Evolutionary conservation across 169 alveolate genomes (phyloP).

Genomic region (Eimeria tenella): DNA sequence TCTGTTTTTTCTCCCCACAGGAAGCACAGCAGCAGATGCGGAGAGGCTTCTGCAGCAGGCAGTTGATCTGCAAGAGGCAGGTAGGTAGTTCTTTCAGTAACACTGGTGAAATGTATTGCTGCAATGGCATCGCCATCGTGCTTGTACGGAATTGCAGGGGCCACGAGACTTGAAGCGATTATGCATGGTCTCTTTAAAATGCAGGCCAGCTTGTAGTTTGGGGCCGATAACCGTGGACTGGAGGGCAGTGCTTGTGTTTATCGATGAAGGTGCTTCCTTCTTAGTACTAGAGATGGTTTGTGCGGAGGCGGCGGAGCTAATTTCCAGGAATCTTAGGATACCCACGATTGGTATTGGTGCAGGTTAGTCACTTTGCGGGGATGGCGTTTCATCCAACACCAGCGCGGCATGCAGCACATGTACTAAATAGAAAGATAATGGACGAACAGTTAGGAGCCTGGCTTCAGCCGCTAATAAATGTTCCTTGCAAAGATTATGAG

Average conservation of each 20-base stretch:
- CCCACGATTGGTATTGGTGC: conserved; percentile 82
- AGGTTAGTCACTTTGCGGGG: conserved; percentile 27
- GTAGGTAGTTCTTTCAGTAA: conserved; percentile 30
- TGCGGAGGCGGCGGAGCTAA: conserved; percentile 80
- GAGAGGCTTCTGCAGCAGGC: conserved; percentile 65
- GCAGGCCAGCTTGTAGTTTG: background rate
- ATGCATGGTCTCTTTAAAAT: background rate
- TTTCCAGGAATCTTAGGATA: conserved; percentile 63
- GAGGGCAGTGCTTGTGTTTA: background rate
- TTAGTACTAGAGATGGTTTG: conserved; percentile 80
- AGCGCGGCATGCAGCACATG: too few relatives aligned
- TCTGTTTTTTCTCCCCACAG: conserved; percentile 16
- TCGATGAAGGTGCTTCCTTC: conserved; percentile 44
- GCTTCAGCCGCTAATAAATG: too few relatives aligned
- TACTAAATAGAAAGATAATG: too few relatives aligned
- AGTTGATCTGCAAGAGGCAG: conserved; percentile 75
- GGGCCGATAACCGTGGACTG: too few relatives aligned
- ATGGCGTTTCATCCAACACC: too few relatives aligned
- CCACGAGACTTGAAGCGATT: background rate
- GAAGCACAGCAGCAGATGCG: conserved; percentile 69
- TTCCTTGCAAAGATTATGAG: too few relatives aligned
- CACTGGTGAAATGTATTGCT: too few relatives aligned
- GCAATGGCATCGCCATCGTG: too few relatives aligned
- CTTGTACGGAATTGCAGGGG: background rate
- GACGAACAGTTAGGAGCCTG: too few relatives aligned